Base-by-base conservation (phyloP, 208 protist genomes). In the Zelonia costaricensis region DNA sequence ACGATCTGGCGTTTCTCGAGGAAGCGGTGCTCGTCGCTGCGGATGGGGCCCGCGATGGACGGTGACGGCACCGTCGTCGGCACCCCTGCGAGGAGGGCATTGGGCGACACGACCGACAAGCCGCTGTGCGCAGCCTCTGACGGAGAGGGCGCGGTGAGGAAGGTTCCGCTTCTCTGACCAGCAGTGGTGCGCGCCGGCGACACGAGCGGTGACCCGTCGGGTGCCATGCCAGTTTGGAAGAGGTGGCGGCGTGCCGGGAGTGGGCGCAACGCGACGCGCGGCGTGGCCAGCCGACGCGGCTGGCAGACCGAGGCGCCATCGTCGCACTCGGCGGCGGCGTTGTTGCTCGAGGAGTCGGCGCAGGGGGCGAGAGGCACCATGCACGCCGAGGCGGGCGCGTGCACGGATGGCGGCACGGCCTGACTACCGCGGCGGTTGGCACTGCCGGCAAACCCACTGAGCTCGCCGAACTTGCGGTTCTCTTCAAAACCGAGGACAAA, bases 401-500 rank as follows among this genome's bases (percentile, higher is more conserved):
- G 30, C 10, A 18, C n/a, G 23, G 30, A 25, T 3, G 47, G 30
- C 28, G 57, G n/a, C 16, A 18, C 23, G 0, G 47, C 18, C 10
- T 40, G 33, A 3, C 40, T 39, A 16, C 22, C 40, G 18, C 51
- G 65, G 7, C 57, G 65, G 3, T 36, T 15, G 13, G 42, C 38
- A 33, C 36, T 31, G 4, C 33, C 46, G 4, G 31, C 5, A 12
- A 25, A 2, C 2, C 43, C 52, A 2, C n/a, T 10, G 20, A 69
- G 9, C 16, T 61, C 52, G 15, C 53, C 60, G 40, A 73, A 85
- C 2, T 23, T 36, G n/a, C 64, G 7, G 54, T 80, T 80, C 61
- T 81, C 78, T 22, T 68, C 35, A 36, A 71, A 77, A 5, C 62
- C 59, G n/a, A 81, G 15, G 9, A 85, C 13, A 42, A 85, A 81